Conservation (phyloP, 441 rosid species). For the Gossypium laxum region DNA sequence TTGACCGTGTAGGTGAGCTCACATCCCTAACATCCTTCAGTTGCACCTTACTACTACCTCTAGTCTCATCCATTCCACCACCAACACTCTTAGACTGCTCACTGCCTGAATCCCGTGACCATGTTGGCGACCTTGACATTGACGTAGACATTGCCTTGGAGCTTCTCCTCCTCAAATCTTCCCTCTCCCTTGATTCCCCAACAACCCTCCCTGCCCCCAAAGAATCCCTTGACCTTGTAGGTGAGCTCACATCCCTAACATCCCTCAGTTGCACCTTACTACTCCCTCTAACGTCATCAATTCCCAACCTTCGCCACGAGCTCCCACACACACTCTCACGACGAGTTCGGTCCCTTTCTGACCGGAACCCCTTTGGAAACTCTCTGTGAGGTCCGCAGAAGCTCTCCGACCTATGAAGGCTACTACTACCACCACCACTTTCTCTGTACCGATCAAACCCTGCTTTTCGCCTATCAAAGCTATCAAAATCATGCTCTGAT, state of each 20-base stretch:
- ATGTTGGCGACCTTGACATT: constrained; percentile 44
- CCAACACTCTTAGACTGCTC: constrained; percentile 59
- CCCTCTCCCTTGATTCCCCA: constrained; percentile 26
- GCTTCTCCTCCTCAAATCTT: constrained; percentile 24
- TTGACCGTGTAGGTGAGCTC: constrained; percentile 66
- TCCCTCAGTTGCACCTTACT: constrained; percentile 37
- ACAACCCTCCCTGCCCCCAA: constrained; percentile 28
- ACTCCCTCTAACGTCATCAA: constrained; percentile 27
- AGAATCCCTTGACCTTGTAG: constrained; percentile 64
- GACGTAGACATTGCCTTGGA: constrained; percentile 34
- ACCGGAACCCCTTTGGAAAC: constrained; percentile 78
- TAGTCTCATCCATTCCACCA: constrained; percentile 27
- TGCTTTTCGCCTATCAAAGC: constrained; percentile 45
- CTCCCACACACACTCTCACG: constrained; percentile 60
- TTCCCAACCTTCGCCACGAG: constrained; percentile 72
- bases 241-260: constrained; percentile 47
- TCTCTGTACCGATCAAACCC: constrained; percentile 43
- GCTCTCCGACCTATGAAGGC: constrained; percentile 63
- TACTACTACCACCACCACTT: constrained; percentile 27
- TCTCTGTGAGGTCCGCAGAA: constrained; percentile 61
- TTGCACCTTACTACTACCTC: constrained; percentile 41
- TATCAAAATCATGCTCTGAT: constrained; percentile 51
- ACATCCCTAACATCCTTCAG: constrained; percentile 29
- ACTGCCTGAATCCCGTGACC: constrained; percentile 57
- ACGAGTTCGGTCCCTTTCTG: constrained; percentile 75